Evolutionary conservation across 2,329 filamentous ascomycete genomes (phyloP), one percentile per base, ranked within the genome.

Genomic region (Chaetothyriales sp.): DNA sequence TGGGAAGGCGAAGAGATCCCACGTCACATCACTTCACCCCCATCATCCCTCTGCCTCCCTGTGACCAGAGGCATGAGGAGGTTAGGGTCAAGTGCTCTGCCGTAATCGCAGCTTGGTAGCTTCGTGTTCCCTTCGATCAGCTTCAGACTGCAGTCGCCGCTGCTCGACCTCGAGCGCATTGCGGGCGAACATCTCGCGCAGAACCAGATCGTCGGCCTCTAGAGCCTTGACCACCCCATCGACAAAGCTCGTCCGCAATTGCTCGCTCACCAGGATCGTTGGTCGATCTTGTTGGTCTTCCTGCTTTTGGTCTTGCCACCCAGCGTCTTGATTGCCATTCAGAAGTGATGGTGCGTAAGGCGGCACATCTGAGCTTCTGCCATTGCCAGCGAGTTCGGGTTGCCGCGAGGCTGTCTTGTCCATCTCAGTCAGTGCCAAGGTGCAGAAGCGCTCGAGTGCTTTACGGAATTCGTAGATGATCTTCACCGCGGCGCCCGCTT

Each of bases 401-500:
- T 45, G 43, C 19, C n/a, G 43, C n/a, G 18, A 10, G 18, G 43
- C 43, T 19, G 18, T 43, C 43, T 20, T 19, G 22, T 26, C 19
- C 10, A 45, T 15, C n/a, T 45, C n/a, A 9, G 43, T 20, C n/a
- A 25, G 54, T 20, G 51, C 53, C 25, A 52, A 26, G 10, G 48
- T 50, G 1, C 56, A 22, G 36, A 57, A 56, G 19, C 57, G 52
- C 44, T 57, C 57, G 10, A 59, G 25, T 3, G 51, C 55, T 46
- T 59, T 59, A 43, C 55, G 53, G 18, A 52, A 32, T 46, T 59
- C 57, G 45, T 55, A 22, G 18, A 59, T 53, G 20, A 47, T n/a
- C 39, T 49, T 19, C 52, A 52, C 15, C 25, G 43, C 6, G 48
- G 47, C 19, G 20, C 18, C 26, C 44, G 18, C 1, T 5, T 48